Base-by-base conservation (phyloP, 2,329 filamentous ascomycete genomes). In the Myriosclerotinia curreyana region DNA sequence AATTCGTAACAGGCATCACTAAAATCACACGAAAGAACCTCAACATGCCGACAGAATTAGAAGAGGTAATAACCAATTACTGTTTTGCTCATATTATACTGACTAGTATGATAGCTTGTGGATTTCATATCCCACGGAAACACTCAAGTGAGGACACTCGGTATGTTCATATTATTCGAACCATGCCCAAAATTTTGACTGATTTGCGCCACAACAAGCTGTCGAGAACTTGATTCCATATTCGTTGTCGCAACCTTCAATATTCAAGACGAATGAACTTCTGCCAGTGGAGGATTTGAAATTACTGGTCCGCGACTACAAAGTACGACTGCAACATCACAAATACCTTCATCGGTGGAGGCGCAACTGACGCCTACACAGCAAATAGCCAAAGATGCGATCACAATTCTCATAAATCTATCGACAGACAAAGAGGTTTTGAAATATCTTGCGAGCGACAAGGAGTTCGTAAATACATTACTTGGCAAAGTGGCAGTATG, bases 51-150 rank as follows among this genome's bases (percentile, higher is more conserved):
- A 87, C 87, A 51, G 88, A 92, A 79, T 76, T 92, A 52, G 88
- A 92, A 79, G 89, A 92, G 78, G 89, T 91, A 79, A 50, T 74
- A 25, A 51, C 9, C 11, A n/a, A 9, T 2, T 40, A 28, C 1
- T 25, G 1, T 3, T 34, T 4, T 17, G 20, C n/a, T 9, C 28
- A 48, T 53, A 50, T 17, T 7, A 11, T 25, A 8, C 34, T 42
- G 25, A 66, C 66, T 70, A 54, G 70, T 48, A 56, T 31, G 65
- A 55, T 71, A 96, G 91, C 86, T 96, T 62, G 92, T 97, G 67
- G 92, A 92, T 75, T 97, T 98, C 78, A 90, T 98, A 66, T 89
- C 91, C 77, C 89, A 96, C 78, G 91, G 91, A 66, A 96, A 96
- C 75, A 91, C 92, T 50, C 90, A 96, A 75, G 92, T 98, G 69